Percentiles rank a stretch among this genome's conserved stretches.
Conservation (phyloP, 148 eudicot species). For the Fagopyrum homotropicum region DNA sequence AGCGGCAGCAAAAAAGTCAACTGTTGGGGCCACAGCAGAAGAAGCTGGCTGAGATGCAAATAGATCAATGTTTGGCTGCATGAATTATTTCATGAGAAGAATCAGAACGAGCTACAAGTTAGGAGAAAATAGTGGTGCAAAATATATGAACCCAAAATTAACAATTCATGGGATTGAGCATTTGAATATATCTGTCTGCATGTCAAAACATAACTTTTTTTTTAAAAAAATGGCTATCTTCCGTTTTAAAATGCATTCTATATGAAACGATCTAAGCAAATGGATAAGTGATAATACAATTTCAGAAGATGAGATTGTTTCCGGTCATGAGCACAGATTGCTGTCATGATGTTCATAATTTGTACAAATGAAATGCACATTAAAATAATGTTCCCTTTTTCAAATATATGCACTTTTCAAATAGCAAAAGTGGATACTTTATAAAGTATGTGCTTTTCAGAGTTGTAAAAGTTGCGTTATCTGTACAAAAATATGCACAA, state of each 20-base stretch:
- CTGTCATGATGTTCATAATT: too few relatives aligned
- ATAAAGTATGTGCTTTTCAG: background rate
- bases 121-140: background rate
- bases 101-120: background rate
- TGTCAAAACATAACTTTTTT: background rate
- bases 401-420: background rate
- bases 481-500: too few relatives aligned
- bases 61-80: constrained; percentile 63
- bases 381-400: too few relatives aligned
- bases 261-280: background rate
- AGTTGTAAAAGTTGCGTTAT: background rate
- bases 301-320: background rate
- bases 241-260: background rate
- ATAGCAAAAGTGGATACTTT: background rate
- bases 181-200: background rate
- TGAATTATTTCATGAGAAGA: constrained; percentile 11
- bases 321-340: too few relatives aligned
- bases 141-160: background rate
- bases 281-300: background rate
- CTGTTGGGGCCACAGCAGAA: constrained; percentile 41
- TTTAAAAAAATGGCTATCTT: background rate
- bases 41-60: constrained; percentile 59
- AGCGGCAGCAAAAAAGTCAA: constrained; percentile 70
- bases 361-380: too few relatives aligned
- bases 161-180: background rate